These are phyloP conservation scores for Mycena kentingensis DNA, from an alignment of 768 basidiomycete genomes.

Conservation along the genomic window DNA sequence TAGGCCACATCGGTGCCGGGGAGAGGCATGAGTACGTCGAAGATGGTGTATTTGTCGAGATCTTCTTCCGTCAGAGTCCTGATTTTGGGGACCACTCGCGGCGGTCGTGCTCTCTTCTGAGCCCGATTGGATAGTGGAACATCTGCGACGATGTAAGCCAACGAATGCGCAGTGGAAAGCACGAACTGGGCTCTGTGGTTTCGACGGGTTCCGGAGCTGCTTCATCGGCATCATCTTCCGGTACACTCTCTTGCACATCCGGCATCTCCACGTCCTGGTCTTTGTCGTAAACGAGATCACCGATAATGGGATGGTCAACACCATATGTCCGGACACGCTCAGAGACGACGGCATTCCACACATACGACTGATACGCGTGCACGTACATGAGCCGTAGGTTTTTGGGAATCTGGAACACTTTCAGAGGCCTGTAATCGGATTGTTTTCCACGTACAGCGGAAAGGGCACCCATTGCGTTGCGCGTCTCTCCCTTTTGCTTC, in stretches of 20 bases:
- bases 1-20: constrained; percentile 94
- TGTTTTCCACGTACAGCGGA: constrained; percentile 59
- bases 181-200: too few species aligned
- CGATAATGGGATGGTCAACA: constrained; percentile 69
- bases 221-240: constrained; percentile 33
- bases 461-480: constrained; percentile 86
- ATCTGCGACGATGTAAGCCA: constrained; percentile 17
- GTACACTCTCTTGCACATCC: constrained; percentile 36
- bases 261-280: constrained; percentile 33
- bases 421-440: constrained; percentile 9
- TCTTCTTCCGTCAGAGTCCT: constrained; percentile 80
- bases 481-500: constrained; percentile 73
- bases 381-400: constrained; percentile 97
- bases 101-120: constrained; percentile 44
- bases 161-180: background rate
- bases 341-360: constrained; percentile 97
- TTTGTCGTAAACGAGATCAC: constrained; percentile 85
- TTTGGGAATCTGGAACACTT: constrained; percentile 74
- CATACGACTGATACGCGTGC: constrained; percentile 97
- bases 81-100: constrained; percentile 70
- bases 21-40: constrained; percentile 96
- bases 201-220: constrained; percentile 30
- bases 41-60: constrained; percentile 79
- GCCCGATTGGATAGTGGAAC: constrained; percentile 27
- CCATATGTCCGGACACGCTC: constrained; percentile 86